Base-by-base conservation (phyloP, 345 rosid genomes). In the Sisymbrium irio region DNA sequence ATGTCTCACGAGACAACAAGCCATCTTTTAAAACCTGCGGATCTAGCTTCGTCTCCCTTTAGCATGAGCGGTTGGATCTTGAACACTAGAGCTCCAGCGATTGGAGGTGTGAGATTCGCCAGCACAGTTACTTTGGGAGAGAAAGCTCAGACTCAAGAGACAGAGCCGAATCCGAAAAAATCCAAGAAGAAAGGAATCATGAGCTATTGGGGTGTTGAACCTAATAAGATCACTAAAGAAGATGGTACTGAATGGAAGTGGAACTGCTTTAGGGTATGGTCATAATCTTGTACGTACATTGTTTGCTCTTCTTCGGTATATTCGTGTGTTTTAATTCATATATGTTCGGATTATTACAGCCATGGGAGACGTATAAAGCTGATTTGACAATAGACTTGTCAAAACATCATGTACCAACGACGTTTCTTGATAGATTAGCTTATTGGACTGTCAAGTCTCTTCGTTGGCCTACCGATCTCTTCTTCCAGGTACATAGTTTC, bases 391-490 rank as follows among this genome's bases (percentile, higher is more conserved):
- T 88, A 50, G 90, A 90, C 84, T 81, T 90, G 80, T 73, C 75
- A 69, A 90, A 86, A 80, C 96, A 90, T 62, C 96, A 90, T 36
- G 77, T 15, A 0, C 90, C 96, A 0, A 22, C 49, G 7, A 85
- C 85, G 30, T 70, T 81, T 46, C 25, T 74, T 69, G 96, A 90
- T 78, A 80, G 68, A 36, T 2, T 90, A 79, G 93, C 96, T 14
- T 83, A 61, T 6, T 88, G 87, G 88, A 83, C 89, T 17, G 96
- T 90, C 59, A 88, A 86, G 73, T n/a, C 83, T 70, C 78, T 90
- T 55, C 76, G 93, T 14, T 86, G 63, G 85, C 93, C 96, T 7
- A 84, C 93, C 0, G 93, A 90, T 67, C 4, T 90, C n/a, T 85
- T 90, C 85, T 90, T 86, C 59, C 93, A 86, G 91, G 96, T 89